Conservation (phyloP, 306 rosid genomes). For the Quillaja saponaria region DNA sequence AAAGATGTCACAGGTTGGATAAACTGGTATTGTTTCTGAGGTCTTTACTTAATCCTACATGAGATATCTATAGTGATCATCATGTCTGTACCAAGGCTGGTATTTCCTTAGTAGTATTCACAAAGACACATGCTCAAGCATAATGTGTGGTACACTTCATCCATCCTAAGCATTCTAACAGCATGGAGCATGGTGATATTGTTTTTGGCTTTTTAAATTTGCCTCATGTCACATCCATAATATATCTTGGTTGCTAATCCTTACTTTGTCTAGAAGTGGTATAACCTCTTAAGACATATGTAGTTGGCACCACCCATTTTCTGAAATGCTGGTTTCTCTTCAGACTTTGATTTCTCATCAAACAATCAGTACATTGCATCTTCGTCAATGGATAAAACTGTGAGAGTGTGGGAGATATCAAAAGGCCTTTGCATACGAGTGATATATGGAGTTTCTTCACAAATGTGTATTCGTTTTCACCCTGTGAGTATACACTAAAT, state of each 20-base stretch:
- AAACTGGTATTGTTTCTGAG: slow-evolving; percentile 49
- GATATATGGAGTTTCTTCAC: slow-evolving; percentile 93
- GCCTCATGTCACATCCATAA: slow-evolving; percentile 1
- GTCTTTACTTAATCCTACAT: slow-evolving; percentile 37
- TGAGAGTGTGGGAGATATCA: slow-evolving; percentile 90
- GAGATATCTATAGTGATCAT: slow-evolving; percentile 17
- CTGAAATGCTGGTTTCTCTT: slow-evolving; percentile 44
- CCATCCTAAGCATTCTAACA: too few species aligned
- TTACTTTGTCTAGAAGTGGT: background rate
- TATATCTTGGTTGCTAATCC: slow-evolving; percentile 7
- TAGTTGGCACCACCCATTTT: slow-evolving; percentile 22
- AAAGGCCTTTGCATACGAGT: slow-evolving; percentile 92
- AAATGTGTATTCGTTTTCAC: slow-evolving; percentile 90
- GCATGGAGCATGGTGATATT: slow-evolving; percentile 1
- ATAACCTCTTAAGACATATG: background rate
- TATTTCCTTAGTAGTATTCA: too few species aligned
- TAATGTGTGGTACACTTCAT: too few species aligned
- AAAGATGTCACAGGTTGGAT: slow-evolving; percentile 98
- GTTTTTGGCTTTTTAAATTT: background rate
- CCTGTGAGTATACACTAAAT: slow-evolving; percentile 69
- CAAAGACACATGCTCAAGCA: too few species aligned
- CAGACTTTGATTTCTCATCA: slow-evolving; percentile 95
- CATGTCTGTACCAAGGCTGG: slow-evolving; percentile 5
- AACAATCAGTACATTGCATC: slow-evolving; percentile 97
- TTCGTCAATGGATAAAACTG: slow-evolving; percentile 91